Evolutionary conservation across 352 stramenopile species (phyloP), one percentile per base, ranked within the genome.

Genomic region (Vaucheria bursata): DNA sequence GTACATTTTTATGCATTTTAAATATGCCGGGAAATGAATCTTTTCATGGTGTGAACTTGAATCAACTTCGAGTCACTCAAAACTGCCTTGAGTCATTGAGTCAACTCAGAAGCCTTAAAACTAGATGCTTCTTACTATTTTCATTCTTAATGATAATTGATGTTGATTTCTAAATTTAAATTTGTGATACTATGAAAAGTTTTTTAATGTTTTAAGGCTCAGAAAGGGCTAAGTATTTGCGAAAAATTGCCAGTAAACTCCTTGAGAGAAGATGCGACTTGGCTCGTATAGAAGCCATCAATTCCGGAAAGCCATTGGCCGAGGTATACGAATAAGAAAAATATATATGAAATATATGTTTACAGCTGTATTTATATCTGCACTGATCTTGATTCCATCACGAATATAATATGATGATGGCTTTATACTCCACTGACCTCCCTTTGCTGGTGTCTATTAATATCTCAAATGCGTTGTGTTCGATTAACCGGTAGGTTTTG

Each of bases 281-380:
- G 2, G 53, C 53, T 2, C 53, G 53, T 34, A 68, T 68, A 2
- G 53, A 68, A 34, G 2, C 53, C 2, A 8, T 34, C 53, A 68
- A 68, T 34, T 31, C 53, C 53, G 53, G 53, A 31, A 68, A 68
- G 53, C 53, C 53, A 31, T 68, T 68, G 6, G 31, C 53, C 53
- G 53, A 68, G 53, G 53, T 68, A 68, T 59, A 18, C 45, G 25
- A 18, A 59, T 18, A 25, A 25, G 45, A 25, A 25, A 25, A 25
- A 59, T 18, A 31, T 7, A 8, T 37, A 37, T 37, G 6, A 68
- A 37, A 7, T 68, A 34, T 68, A 25, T 59, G 18, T 18, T 59
- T 59, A 25, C 25, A 18, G 12, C 18, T 59, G 45, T 18, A 59
- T n/a, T n/a, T n/a, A 59, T 25, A 59, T 59, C 45, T 59, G 45